Conservation (phyloP, 2,329 filamentous ascomycete species). For the Neospermospora avenae region DNA sequence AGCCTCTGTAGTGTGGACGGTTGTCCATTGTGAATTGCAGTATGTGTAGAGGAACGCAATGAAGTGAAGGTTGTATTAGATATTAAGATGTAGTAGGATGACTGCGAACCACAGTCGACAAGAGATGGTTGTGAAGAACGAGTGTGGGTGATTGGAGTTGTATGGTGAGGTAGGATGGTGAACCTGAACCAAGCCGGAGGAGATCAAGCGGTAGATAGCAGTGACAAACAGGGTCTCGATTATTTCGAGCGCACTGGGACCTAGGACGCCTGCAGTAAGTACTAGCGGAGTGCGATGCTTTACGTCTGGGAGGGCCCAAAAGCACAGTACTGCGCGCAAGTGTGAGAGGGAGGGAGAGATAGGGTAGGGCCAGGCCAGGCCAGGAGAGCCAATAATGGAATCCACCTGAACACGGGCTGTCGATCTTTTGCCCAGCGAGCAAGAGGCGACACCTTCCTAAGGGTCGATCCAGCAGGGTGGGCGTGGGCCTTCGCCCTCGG, state of each 20-base stretch:
- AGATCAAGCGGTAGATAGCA: background rate
- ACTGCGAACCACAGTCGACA: slow-evolving; percentile 3
- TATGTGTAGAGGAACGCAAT: slow-evolving; percentile 7
- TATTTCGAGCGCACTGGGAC: too few relatives aligned
- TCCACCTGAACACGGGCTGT: background rate
- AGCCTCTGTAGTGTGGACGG: slow-evolving; percentile 22
- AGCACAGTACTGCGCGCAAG: too few relatives aligned
- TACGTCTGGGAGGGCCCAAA: too few relatives aligned
- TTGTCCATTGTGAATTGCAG: slow-evolving; percentile 16
- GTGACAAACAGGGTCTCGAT: slow-evolving; percentile 12
- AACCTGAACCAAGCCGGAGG: slow-evolving; percentile 1
- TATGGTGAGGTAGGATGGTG: background rate
- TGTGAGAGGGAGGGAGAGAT: too few relatives aligned
- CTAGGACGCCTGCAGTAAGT: too few relatives aligned
- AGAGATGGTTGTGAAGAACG: slow-evolving; percentile 12
- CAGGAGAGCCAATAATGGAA: background rate
- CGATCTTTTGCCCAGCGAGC: too few relatives aligned
- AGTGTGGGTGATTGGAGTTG: slow-evolving; percentile 12
- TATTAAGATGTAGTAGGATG: slow-evolving; percentile 14
- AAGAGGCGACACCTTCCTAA: too few relatives aligned
- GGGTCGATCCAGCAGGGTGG: too few relatives aligned
- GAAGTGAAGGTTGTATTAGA: slow-evolving; percentile 16
- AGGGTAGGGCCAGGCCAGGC: too few relatives aligned
- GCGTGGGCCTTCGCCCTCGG: too few relatives aligned
- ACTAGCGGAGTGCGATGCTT: too few relatives aligned